Evolutionary conservation across 73 alveolate genomes (phyloP), one percentile per base, ranked within the genome.

Genomic region (Urostyla sp.): DNA sequence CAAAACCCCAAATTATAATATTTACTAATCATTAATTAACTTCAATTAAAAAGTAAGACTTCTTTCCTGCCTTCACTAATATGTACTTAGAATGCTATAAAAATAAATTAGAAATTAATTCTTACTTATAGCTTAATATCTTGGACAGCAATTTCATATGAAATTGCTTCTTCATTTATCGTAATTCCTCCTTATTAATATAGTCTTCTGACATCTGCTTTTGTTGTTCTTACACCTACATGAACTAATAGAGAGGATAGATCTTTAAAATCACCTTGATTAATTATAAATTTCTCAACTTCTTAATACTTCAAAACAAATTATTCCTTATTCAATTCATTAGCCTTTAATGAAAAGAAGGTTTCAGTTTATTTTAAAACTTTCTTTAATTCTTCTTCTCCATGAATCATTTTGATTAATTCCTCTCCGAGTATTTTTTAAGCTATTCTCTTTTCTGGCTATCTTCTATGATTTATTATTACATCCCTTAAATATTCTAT

Each of bases 171-270:
- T 23, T 57, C 76, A 61, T 78, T 78, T 3, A 78, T 31, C 21
- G 13, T 27, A 8, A 78, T 35, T 61, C 81, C 89, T 21, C 54
- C 75, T 46, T 60, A 34, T 20, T 58, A 8, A 13, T 61, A 46
- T 0, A 63, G 74, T 50, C 89, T 78, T 44, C 69, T 63, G 0
- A 38, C 72, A 43, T 78, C 89, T 18, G 89, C 69, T 45, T 78
- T 78, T 7, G 89, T 58, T 16, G 50, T n/a, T 60, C 60, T 44
- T n/a, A 66, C 38, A 20, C 59, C 73, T 20, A 75, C 26, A 10
- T 24, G 34, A 11, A 63, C 50, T 0, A 67, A 3, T 21, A 30
- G 66, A 10, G 51, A 44, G n/a, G 74, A 55, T 15, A 52, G 24
- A n/a, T 49, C 77, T 4, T 21, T 5, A 15, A 31, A 11, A 35